Conservation (phyloP, 805 yeast genomes). For the Candida krabiensis region DNA sequence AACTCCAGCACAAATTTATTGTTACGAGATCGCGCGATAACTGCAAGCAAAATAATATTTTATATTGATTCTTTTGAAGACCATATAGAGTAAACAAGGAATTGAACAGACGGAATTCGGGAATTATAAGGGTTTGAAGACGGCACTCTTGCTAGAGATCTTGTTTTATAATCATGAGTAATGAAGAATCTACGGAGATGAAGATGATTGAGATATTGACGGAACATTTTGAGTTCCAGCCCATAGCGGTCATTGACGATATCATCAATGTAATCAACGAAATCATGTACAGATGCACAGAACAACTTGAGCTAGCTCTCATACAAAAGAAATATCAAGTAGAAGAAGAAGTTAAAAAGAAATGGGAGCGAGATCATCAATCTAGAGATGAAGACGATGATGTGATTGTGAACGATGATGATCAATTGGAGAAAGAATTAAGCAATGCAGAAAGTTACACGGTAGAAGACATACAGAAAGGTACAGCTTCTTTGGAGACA, state of each 20-base stretch:
- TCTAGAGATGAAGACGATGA: constrained; percentile 27
- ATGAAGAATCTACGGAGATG: constrained; percentile 16
- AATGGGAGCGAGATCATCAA: constrained; percentile 7
- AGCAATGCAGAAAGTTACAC: constrained; percentile 13
- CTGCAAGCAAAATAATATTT: too few species aligned
- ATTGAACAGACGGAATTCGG: too few species aligned
- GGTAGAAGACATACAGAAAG: constrained; percentile 59
- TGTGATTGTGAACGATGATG: constrained; percentile 28
- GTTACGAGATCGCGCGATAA: too few species aligned
- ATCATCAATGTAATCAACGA: constrained; percentile 86
- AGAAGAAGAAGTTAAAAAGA: constrained; percentile 20
- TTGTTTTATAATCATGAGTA: constrained; percentile 1
- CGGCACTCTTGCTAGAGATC: too few species aligned
- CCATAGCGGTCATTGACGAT: constrained; percentile 80
- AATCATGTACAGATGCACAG: constrained; percentile 77
- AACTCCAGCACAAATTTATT: too few species aligned
- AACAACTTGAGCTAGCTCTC: constrained; percentile 71
- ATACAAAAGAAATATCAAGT: constrained; percentile 33
- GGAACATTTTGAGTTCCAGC: constrained; percentile 85
- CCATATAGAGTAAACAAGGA: too few species aligned
- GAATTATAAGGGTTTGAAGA: too few species aligned
- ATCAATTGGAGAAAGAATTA: constrained; percentile 2
- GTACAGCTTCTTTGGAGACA: constrained; percentile 79
- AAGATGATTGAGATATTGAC: constrained; percentile 55
- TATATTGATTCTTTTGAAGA: too few species aligned